Base-by-base conservation (phyloP, 768 basidiomycete genomes). In the Leccinum imitatum region DNA sequence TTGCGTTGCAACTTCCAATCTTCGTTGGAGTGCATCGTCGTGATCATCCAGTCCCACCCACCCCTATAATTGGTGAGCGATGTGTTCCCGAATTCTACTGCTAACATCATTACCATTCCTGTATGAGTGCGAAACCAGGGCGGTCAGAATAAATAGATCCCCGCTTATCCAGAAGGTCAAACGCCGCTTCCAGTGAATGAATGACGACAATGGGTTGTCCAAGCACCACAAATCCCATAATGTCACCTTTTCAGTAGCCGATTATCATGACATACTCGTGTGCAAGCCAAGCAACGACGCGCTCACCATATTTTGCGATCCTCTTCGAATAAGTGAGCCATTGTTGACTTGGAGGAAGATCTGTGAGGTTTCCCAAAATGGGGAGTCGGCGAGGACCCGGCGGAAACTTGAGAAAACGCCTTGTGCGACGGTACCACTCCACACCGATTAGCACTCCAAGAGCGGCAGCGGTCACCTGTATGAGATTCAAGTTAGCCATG, bases 11-110 rank as follows among this genome's bases (percentile, higher is more conserved):
- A 25, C 17, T 58, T 58, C 57, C 57, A 58, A 25, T 51, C 41
- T 21, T 46, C 52, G 3, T 23, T 19, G 19, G 44, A 9, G 23
- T 33, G 57, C 57, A 53, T 27, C 9, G 57, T 53, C 41, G 57
- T 58, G 44, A 47, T 33, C 57, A 58, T 58, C 57, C 57, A 58
- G 17, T 58, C 57, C 57, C 57, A 58, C 6, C 57, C 57, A 27
- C 57, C 57, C 57, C 57, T 58, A 39, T 27, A 35, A 30, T 27
- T 23, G 11, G 31, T 58, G 41, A 58, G 57, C 15, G 30, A 7
- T 23, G 6, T 15, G 6, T 15, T 37, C 53, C 10, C 21, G 41
- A 31, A 13, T 25, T 41, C n/a, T n/a, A n/a, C 17, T n/a, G 4
- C 3, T 7, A 19, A 17, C n/a, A 11, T 15, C 9, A 5, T n/a